Evolutionary conservation across 106 monocot genomes (phyloP).

Genomic region (Dendrobium chrysotoxum): DNA sequence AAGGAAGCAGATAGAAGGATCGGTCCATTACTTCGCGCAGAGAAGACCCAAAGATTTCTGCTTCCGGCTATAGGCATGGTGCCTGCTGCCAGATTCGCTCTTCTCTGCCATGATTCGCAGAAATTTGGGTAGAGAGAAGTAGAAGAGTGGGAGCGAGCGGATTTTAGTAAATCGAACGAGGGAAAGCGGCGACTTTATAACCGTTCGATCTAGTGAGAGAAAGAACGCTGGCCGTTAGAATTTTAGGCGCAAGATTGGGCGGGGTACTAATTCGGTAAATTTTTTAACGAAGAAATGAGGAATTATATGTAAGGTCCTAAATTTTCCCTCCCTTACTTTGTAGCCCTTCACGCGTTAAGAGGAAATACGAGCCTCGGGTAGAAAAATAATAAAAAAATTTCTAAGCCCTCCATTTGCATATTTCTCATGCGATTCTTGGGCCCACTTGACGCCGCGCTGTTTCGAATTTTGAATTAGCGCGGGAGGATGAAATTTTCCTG

Average conservation of each 20-base stretch:
- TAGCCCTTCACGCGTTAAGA: neutral
- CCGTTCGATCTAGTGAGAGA: neutral
- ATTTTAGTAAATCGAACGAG: neutral
- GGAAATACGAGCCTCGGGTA: neutral
- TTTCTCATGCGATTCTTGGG: neutral
- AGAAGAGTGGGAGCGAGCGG: neutral
- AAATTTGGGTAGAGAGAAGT: neutral
- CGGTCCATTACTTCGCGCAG: slow-evolving; percentile 55
- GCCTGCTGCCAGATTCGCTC: slow-evolving; percentile 8
- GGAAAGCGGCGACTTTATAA: neutral
- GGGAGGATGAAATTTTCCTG: neutral
- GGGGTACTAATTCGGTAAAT: neutral
- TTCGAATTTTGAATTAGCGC: slow-evolving; percentile 5
- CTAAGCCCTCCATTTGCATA: neutral
- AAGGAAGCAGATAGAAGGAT: neutral
- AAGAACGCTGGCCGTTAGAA: neutral
- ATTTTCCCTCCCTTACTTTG: neutral
- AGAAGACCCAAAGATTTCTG: slow-evolving; percentile 83
- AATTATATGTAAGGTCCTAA: neutral
- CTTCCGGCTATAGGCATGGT: slow-evolving; percentile 70
- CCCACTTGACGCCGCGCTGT: neutral
- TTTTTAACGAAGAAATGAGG: neutral
- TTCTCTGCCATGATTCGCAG: slow-evolving; percentile 5
- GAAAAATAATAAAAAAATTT: neutral
- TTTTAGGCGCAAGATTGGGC: neutral